Base-by-base conservation (phyloP, 2,329 filamentous ascomycete species). In the Colletotrichum sansevieriae region DNA sequence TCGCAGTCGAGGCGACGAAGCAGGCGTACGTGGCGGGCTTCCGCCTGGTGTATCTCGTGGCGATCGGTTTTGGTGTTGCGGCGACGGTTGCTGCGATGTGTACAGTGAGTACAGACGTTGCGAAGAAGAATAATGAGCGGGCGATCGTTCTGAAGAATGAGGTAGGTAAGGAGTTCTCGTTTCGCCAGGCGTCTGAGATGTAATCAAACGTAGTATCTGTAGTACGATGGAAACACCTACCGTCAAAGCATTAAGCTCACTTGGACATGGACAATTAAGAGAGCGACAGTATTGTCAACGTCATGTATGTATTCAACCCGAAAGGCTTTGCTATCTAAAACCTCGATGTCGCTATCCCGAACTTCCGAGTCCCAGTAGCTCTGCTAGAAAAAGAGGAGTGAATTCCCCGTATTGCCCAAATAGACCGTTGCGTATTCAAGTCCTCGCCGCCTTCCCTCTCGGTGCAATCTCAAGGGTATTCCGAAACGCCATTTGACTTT, bases 11-110 rank as follows among this genome's bases (percentile, higher is more conserved):
- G 4, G 78, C 78, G 10, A 76, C 77, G 8, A 72, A 76, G 68
- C 70, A 73, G 52, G 73, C 76, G 5, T 80, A 80, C 71, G 77
- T 79, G 2, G 71, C 77, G 29, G 76, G 75, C 1, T 80, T 80
- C 66, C 74, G 73, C 35, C 72, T 78, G 4, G 77, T 79, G 8
- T 80, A 79, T 68, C 70, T 79, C 18, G 74, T 78, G 3, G 78
- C 78, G 2, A 77, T 80, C 65, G 77, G 75, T 1, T 80, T 81
- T 66, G 78, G 78, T 0, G 74, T 69, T 33, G 73, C 74, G 7
- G 78, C 78, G 3, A 74, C 55, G 73, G 78, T 75, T 12, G 73
- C 75, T 37, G 76, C 78, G 7, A 71, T 76, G 22, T 72, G 73
- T 52, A 78, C 76, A 9, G 72, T 74, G 39, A 76, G 75, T 71